Base-by-base conservation (phyloP, 805 yeast species). In the Metschnikowia picachoensis region DNA sequence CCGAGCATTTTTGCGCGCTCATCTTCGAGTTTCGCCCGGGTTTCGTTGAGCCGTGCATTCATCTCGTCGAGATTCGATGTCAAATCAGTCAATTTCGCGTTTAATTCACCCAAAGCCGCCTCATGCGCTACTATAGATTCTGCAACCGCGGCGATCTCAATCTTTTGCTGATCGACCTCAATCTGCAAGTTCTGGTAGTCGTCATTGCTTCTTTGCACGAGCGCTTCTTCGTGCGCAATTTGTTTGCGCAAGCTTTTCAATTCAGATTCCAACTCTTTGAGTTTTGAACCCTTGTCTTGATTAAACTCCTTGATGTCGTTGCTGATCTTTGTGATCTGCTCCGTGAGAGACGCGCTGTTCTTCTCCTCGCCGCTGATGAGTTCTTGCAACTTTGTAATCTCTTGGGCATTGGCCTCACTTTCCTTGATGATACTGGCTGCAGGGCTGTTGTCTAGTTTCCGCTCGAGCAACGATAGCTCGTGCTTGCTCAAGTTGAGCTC, bases 241-340 rank as follows among this genome's bases (percentile, higher is more conserved):
- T 58, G 52, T 10, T 60, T 57, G 43, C 63, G 60, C 39, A 72
- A 55, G 29, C 49, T 37, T n/a, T 48, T 49, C 20, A 85, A 72
- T 49, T 85, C 89, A 5, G 57, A 50, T 52, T 79, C 76, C 35
- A 86, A 67, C 56, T 85, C 80, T 40, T 79, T 79, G 48, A 95
- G 71, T 62, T 92, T 95, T 1, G 84, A 77, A 1, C 91, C 88
- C 55, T 90, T 91, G 61, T 95, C 85, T 37, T 69, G 70, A 48
- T 78, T 80, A 61, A 90, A 92, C 57, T 94, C 98, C 43, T 76
- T 72, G 70, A 90, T 87, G 61, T 94, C 98, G 14, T 70, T 76
- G 58, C 86, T 87, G 43, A 87, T 82, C 8, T 60, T 60, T 3
- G 57, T 53, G 11, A 87, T 76, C 28, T 83, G 85, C 0, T 46